Evolutionary conservation across 2,329 filamentous ascomycete species (phyloP), one percentile per base, ranked within the genome.

Genomic region (Fusarium hostae): DNA sequence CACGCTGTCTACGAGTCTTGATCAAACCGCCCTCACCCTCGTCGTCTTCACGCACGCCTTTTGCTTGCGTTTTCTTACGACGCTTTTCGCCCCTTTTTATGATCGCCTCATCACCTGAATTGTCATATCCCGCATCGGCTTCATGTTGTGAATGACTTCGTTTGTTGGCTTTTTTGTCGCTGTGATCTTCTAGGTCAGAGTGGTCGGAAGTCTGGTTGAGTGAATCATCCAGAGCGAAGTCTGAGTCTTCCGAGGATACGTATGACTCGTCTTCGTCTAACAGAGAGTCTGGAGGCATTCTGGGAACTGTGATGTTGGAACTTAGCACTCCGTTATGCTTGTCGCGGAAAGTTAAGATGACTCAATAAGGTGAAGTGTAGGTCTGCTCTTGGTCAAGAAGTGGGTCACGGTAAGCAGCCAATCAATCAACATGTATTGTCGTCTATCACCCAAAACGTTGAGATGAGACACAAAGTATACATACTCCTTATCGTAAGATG

Each of bases 51-150:
- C 71, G 77, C 3, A 73, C 76, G 4, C 69, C 78, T 60, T 81
- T 83, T 18, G 73, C 72, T 72, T 82, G 84, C 75, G 84, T 86
- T 44, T 79, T 80, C 76, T 84, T 87, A 39, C 80, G 82, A 58
- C 82, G 82, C 77, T 86, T 90, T 75, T 86, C 88, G 22, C 87
- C 90, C 71, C 86, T 90, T 48, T 87, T 83, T 73, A 94, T 91
- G 59, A 92, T 87, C 1, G 87, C 86, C 76, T 94, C 91, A 75
- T 94, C 91, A n/a, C 91, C 91, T 1, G 91, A 93, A 71, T 91
- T 91, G 65, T 89, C 87, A 66, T 89, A 88, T 2, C 85, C 88
- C 0, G 82, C 83, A 70, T 72, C 71, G 20, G 72, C 77, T 41
- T 73, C 51, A 16, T 48, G 62, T 30, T 48, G 63, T 48, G 63